Evolutionary conservation across 257 asterid species (phyloP), one percentile per base, ranked within the genome.

Genomic region (Verbena officinalis): DNA sequence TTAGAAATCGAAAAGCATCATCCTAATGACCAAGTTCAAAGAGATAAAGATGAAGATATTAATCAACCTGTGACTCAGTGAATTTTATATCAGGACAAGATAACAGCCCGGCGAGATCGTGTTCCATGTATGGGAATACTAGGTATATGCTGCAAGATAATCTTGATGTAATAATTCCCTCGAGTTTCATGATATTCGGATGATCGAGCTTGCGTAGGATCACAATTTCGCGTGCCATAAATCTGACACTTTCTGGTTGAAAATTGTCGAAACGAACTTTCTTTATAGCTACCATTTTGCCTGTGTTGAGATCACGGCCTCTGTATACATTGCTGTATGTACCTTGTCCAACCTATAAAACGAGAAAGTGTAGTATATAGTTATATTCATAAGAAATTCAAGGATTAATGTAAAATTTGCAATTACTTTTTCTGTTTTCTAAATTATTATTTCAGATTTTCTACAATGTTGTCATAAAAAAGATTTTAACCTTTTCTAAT

Each of bases 81-180:
- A 86, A 86, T 72, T 77, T 81, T 80, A 86, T 79, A 43, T 74
- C 83, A 14, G 94, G 90, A 56, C 79, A 81, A n/a, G 94, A 79
- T 50, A 81, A 45, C 38, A 86, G 70, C 11, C 94, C 94, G 7
- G 90, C 63, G 11, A 86, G 88, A 72, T 86, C 94, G 20, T 86
- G 94, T 69, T 86, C 94, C 94, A 86, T 86, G 73, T 83, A 86
- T 50, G 83, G 86, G 50, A 86, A 86, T 48, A 86, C 94, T 48
- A 86, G 86, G 77, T 81, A 81, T 15, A 86, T 73, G 75, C 75
- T 86, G 21, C 81, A 78, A 4, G 94, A 86, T 55, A 81, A 60
- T 21, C 78, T 63, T 21, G 94, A 86, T 3, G 90, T 86, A 20
- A 86, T 77, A 34, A 86, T 83, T 30, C 94, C 94, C 56, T 83